Percentiles rank a stretch among this genome's conserved stretches.
Evolutionary conservation across 768 basidiomycete genomes (phyloP).

Genomic region (Mycena venus): DNA sequence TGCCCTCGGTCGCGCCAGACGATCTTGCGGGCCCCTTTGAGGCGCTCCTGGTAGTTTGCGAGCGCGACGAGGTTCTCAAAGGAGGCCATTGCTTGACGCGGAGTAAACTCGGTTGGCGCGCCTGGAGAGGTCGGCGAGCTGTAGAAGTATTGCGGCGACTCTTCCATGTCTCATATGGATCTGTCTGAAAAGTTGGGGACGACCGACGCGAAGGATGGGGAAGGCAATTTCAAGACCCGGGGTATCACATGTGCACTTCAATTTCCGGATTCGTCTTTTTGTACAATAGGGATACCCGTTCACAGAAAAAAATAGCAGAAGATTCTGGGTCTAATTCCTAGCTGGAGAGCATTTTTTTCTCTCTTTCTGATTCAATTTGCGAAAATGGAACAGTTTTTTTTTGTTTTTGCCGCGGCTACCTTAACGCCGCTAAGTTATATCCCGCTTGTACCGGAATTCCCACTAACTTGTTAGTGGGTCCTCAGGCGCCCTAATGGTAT

Average conservation of each 20-base stretch:
- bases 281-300: not conserved
- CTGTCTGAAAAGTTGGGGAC: constrained; percentile 5
- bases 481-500: no score
- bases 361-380: no score
- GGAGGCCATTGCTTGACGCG: constrained; percentile 70
- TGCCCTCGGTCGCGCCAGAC: constrained; percentile 89
- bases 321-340: no score
- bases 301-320: no score
- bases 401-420: no score
- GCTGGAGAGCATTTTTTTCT: no score
- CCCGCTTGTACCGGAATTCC: no score
- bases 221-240: not conserved
- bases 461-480: no score
- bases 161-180: constrained; percentile 5
- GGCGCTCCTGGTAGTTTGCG: constrained; percentile 85
- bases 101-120: constrained; percentile 17
- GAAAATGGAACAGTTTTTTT: no score
- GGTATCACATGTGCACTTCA: not conserved
- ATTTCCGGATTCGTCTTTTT: not conserved
- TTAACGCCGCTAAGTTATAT: no score
- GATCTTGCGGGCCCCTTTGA: constrained; percentile 81
- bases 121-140: constrained; percentile 1
- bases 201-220: not conserved
- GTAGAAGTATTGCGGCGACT: not conserved
- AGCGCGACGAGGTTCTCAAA: constrained; percentile 90